These are phyloP conservation scores for Carex littledalei DNA, from an alignment of 176 grass and related monocot species.

Conservation along the genomic window DNA sequence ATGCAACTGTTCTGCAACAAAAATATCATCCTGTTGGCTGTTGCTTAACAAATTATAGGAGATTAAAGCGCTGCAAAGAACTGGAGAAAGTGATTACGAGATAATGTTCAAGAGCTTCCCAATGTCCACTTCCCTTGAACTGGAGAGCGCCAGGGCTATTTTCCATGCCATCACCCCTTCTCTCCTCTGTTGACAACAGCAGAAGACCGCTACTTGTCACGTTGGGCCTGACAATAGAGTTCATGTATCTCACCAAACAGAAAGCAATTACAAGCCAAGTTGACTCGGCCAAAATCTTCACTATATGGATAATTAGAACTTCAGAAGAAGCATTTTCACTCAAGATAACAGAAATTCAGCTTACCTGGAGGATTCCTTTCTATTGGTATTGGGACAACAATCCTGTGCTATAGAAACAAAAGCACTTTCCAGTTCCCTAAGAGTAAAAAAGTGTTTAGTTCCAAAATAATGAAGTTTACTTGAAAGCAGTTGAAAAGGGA, in stretches of 20 bases:
- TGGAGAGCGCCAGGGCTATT: conserved; percentile 37
- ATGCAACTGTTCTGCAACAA: neutral
- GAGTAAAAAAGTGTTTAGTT: neutral
- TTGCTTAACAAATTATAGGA: neutral
- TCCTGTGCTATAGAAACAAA: conserved; percentile 76
- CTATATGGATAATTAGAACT: neutral
- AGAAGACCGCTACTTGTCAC: conserved; percentile 33
- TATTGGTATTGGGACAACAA: conserved; percentile 56
- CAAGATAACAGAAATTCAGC: neutral
- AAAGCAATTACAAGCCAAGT: conserved; percentile 22
- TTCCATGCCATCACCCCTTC: conserved; percentile 32
- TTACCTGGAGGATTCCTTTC: conserved; percentile 32
- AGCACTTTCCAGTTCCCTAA: conserved; percentile 76
- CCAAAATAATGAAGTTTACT: neutral
- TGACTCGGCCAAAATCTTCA: neutral
- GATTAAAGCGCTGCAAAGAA: neutral
- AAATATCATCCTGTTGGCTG: conserved; percentile 2
- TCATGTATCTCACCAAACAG: neutral
- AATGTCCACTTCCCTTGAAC: conserved; percentile 57
- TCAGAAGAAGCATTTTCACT: neutral
- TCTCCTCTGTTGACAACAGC: conserved; percentile 54
- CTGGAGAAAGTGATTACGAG: conserved; percentile 42
- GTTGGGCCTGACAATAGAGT: conserved; percentile 49
- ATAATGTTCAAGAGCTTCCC: conserved; percentile 85
- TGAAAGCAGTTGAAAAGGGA: conserved; percentile 7